A percentile compares a stretch with the other conserved stretches of the same genome.
phyloP scores from a whole-genome alignment of 768 basidiomycete species.

The Pleurotus salmoneostramineus region DNA sequence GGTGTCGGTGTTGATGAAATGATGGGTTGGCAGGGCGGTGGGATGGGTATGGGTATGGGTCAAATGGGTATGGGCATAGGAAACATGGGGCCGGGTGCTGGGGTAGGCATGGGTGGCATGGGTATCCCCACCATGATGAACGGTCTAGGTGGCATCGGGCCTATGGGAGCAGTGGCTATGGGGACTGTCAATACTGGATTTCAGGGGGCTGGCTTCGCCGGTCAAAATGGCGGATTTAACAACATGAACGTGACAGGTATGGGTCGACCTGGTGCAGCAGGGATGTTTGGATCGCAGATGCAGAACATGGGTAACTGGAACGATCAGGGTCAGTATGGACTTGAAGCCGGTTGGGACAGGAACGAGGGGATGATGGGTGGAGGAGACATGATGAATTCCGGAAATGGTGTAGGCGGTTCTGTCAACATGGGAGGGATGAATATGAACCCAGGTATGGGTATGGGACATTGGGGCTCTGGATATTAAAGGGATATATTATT shows the following conservation, averaged over 20 bases:
- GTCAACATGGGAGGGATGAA: slow-evolving; percentile 34
- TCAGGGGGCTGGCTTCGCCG: slow-evolving; percentile 18
- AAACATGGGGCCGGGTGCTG: slow-evolving; percentile 9
- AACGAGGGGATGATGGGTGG: slow-evolving; percentile 30
- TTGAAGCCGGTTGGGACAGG: slow-evolving; percentile 26
- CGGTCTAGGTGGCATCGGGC: slow-evolving; percentile 18
- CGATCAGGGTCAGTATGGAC: slow-evolving; percentile 25
- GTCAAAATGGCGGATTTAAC: slow-evolving; percentile 15
- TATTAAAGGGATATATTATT: not conserved
- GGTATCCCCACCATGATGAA: slow-evolving; percentile 8
- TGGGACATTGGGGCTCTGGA: slow-evolving; percentile 33
- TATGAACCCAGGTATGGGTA: slow-evolving; percentile 37
- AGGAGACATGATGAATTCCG: slow-evolving; percentile 6
- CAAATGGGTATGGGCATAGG: slow-evolving; percentile 17
- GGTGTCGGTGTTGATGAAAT: slow-evolving; percentile 9
- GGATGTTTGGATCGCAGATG: slow-evolving; percentile 19
- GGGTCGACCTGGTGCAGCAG: slow-evolving; percentile 25
- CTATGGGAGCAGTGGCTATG: slow-evolving; percentile 27
- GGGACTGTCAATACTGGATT: slow-evolving; percentile 17
- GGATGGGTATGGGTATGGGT: slow-evolving; percentile 20
- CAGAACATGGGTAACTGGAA: slow-evolving; percentile 22
- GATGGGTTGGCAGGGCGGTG: slow-evolving; percentile 12
- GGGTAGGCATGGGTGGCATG: slow-evolving; percentile 16
- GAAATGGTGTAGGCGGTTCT: slow-evolving; percentile 19
- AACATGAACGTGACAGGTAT: slow-evolving; percentile 25